These are phyloP conservation scores for Exutisphaerella laricina DNA, from an alignment of 2,329 filamentous ascomycete species.

Conservation along the genomic window DNA sequence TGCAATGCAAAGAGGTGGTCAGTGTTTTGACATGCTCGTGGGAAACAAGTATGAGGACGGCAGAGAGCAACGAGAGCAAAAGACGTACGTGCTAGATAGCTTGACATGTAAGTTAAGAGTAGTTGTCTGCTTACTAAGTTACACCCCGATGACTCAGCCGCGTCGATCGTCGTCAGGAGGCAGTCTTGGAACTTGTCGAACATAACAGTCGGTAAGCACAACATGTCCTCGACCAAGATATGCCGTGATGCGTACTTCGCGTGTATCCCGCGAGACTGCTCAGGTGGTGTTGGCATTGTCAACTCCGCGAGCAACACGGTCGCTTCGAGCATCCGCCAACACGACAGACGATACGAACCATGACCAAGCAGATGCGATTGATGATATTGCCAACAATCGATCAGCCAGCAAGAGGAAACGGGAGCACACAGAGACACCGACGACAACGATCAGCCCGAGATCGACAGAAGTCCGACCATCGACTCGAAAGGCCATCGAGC, in stretches of 20 bases:
- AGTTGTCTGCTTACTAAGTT: too few relatives aligned
- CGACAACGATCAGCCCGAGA: slow-evolving; percentile 12
- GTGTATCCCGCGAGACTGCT: slow-evolving; percentile 24
- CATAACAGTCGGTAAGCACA: not conserved
- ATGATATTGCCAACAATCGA: slow-evolving; percentile 4
- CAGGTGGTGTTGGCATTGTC: slow-evolving; percentile 19
- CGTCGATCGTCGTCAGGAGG: too few relatives aligned
- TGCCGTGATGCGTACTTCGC: slow-evolving; percentile 31
- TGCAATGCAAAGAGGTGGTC: too few relatives aligned
- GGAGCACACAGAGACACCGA: slow-evolving; percentile 9
- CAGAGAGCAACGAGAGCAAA: too few relatives aligned
- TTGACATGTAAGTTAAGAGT: too few relatives aligned
- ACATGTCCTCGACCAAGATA: slow-evolving; percentile 31
- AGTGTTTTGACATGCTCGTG: too few relatives aligned
- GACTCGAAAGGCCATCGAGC: slow-evolving; percentile 27
- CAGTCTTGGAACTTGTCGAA: too few relatives aligned
- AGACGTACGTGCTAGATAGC: too few relatives aligned
- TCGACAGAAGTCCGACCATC: slow-evolving; percentile 22
- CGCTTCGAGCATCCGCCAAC: slow-evolving; percentile 19
- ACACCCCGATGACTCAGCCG: too few relatives aligned
- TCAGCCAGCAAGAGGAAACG: slow-evolving; percentile 25
- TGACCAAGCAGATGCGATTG: slow-evolving; percentile 7
- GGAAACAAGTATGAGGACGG: too few relatives aligned
- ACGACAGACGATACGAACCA: slow-evolving; percentile 17
- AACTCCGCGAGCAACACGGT: slow-evolving; percentile 15